Base-by-base conservation (phyloP, 768 basidiomycete genomes). In the Tremella yokohamensis region DNA sequence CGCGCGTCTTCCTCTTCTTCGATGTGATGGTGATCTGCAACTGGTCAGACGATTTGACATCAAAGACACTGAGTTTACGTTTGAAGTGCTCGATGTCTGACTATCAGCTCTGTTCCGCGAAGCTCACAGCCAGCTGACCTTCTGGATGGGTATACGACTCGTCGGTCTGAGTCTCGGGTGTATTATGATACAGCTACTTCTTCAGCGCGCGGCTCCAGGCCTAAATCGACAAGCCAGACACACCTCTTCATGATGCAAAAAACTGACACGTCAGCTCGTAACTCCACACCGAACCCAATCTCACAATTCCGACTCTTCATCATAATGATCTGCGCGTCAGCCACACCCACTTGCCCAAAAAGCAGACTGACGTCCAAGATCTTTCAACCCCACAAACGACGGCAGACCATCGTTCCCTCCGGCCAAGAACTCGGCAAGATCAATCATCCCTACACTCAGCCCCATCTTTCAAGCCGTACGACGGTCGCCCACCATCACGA, bases 131-230 rank as follows among this genome's bases (percentile, higher is more conserved):
- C 24, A 26, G 52, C 18, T 58, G 51, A 75, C 91, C 90, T 77
- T 98, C 96, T 0, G 91, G 87, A 75, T 99, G 96, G 59, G 73
- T 87, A 78, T 98, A 99, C 0, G 92, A 83, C 65, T 90, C 90
- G 73, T 97, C 93, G 0, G 91, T 92, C 76, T 98, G 96, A 0
- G 94, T 98, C 74, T 98, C 96, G 0, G 92, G 93, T 37, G 94
- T 97, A 25, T 85, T 87, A 78, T 99, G 96, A 81, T 82, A 96
- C 78, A 89, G 79, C 79, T 98, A 58, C 45, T 20, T 9, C n/a
- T 37, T 63, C 42, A 64, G 56, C 44, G 40, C n/a, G n/a, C n/a
- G n/a, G n/a, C n/a, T n/a, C n/a, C n/a, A n/a, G n/a, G n/a, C n/a
- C n/a, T n/a, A n/a, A n/a, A n/a, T n/a, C n/a, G n/a, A n/a, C n/a